Evolutionary conservation across 2,329 filamentous ascomycete species (phyloP).

Genomic region (Apiospora kogelbergensis): DNA sequence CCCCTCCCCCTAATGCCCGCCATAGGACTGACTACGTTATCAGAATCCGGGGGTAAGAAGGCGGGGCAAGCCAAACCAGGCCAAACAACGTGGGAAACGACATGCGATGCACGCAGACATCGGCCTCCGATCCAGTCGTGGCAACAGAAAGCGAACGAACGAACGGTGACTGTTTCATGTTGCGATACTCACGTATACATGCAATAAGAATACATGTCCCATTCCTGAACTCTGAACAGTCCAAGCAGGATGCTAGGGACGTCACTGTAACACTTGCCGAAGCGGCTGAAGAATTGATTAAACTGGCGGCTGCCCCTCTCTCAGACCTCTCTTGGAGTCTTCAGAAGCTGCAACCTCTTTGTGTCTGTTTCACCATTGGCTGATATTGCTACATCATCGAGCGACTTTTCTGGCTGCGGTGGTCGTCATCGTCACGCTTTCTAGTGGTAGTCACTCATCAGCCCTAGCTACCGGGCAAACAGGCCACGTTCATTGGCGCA

Average conservation of each 20-base stretch:
- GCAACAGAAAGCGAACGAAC: background rate
- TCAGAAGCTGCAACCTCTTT: background rate
- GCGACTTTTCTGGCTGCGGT: background rate
- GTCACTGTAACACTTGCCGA: too few species aligned
- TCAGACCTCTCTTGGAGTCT: background rate
- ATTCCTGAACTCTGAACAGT: background rate
- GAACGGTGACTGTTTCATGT: background rate
- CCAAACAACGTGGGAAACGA: background rate
- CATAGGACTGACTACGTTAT: too few species aligned
- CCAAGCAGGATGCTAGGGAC: too few species aligned
- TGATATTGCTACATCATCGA: background rate
- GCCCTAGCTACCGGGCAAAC: background rate
- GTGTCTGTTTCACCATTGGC: background rate
- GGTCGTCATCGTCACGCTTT: background rate
- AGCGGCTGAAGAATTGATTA: background rate
- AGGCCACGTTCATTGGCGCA: background rate
- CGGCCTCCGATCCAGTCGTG: background rate
- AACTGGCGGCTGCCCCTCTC: background rate
- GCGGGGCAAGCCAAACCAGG: background rate
- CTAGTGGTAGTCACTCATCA: background rate
- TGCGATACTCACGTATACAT: background rate
- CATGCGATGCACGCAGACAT: background rate
- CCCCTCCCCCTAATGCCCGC: background rate
- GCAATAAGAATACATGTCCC: background rate
- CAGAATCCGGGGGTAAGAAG: background rate